Evolutionary conservation across 2,329 filamentous ascomycete genomes (phyloP), one percentile per base, ranked within the genome.

Genomic region (Penicillium sclerotigenum): DNA sequence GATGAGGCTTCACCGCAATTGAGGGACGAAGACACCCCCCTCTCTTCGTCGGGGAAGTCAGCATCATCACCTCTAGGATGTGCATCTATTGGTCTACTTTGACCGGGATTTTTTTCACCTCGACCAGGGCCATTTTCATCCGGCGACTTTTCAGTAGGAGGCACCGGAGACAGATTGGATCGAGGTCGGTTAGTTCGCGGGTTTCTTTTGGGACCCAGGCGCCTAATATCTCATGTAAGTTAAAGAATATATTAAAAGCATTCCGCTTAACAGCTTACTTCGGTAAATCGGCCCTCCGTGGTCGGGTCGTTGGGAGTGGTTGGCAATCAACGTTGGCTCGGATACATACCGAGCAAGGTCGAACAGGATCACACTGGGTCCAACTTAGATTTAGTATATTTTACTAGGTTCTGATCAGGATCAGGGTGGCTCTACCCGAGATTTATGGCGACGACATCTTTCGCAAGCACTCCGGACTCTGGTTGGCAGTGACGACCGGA

Each of bases 281-380:
- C n/a, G 45, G 59, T 28, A 31, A n/a, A 29, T 37, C 50, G 16
- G 42, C 46, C 34, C 28, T 56, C 10, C 57, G 55, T 8, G 49
- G 10, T 9, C 34, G 53, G 9, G 6, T 49, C 11, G 38, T 36
- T 14, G 55, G 45, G 20, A 52, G 51, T 6, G 56, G 55, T n/a
- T 48, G 57, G 34, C 66, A 64, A 22, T 65, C 59, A 1, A 61
- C 61, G 24, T 68, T 66, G 16, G 70, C 68, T 45, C 70, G 62
- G 8, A 67, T 47, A 57, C 72, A 74, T 1, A 72, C 59, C 3
- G 69, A 68, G 58, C 72, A 74, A 47, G 72, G 70, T 1, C 71
- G 61, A 43, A 65, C 70, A 5, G 57, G 59, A 47, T 74, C 71
- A 49, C 71, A 74, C 71, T 73, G 45, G 26, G 16, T 47, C 56